These are phyloP conservation scores for Aspergillus texensis DNA, from an alignment of 2,329 filamentous ascomycete genomes.

Conservation along the genomic window DNA sequence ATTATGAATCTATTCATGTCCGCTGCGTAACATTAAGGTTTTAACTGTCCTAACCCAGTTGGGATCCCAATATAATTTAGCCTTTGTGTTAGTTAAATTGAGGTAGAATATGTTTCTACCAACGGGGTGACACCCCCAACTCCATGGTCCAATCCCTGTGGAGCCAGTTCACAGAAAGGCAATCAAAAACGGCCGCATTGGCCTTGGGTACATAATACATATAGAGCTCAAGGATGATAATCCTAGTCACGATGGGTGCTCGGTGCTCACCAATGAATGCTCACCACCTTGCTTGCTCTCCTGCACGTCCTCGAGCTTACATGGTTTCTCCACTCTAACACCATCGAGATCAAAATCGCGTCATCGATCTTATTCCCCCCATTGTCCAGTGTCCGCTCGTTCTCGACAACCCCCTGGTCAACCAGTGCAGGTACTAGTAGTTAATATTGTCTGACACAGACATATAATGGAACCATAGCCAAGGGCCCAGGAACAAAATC, in stretches of 20 bases:
- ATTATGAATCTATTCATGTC: not conserved
- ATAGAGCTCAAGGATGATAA: not conserved
- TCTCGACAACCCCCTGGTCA: not conserved
- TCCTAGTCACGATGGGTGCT: not conserved
- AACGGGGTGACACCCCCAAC: not conserved
- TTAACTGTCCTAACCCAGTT: not conserved
- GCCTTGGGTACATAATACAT: not conserved
- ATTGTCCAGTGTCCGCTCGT: not conserved
- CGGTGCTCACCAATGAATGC: not conserved
- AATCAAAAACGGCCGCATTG: not conserved
- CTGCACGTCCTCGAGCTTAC: not conserved
- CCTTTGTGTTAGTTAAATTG: not conserved
- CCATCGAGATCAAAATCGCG: conserved; percentile 38
- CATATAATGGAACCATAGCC: not conserved
- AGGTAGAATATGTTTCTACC: not conserved
- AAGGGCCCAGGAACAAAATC: not conserved
- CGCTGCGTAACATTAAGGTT: not conserved
- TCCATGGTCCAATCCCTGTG: not conserved
- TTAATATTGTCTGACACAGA: not conserved
- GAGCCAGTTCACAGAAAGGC: not conserved
- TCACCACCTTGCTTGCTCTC: not conserved
- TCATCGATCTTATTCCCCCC: conserved; percentile 33
- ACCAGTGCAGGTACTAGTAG: not conserved
- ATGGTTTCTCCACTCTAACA: conserved; percentile 24
- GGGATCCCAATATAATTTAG: not conserved